Percentiles rank a stretch among this genome's conserved stretches.
These are phyloP conservation scores for Gynandropsis gynandra DNA, from an alignment of 345 rosid species.

Conservation along the genomic window DNA sequence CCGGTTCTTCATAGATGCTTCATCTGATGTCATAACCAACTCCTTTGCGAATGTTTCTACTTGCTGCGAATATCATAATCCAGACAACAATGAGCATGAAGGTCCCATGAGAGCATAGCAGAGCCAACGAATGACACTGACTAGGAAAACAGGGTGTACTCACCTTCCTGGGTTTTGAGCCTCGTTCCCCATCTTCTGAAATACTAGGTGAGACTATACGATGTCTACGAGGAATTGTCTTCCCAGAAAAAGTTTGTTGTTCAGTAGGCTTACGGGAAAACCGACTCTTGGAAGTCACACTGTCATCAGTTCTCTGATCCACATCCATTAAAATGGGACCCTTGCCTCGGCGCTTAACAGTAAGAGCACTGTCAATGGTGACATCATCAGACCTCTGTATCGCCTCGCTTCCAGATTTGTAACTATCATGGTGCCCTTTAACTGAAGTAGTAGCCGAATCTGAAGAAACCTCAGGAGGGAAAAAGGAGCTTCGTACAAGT, in stretches of 20 bases:
- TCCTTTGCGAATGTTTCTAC: slow-evolving; percentile 80
- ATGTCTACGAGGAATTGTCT: slow-evolving; percentile 71
- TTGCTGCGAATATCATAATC: slow-evolving; percentile 39
- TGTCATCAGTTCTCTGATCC: slow-evolving; percentile 72
- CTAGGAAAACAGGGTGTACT: slow-evolving; percentile 21
- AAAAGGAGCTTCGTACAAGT: slow-evolving; percentile 39
- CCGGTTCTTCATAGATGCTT: slow-evolving; percentile 88
- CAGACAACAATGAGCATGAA: no score
- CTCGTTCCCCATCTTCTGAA: slow-evolving; percentile 59
- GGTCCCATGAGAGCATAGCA: slow-evolving; percentile 8
- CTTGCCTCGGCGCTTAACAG: slow-evolving; percentile 51
- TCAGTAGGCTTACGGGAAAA: slow-evolving; percentile 39
- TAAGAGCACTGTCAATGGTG: slow-evolving; percentile 65
- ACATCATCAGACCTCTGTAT: slow-evolving; percentile 86
- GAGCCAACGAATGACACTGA: slow-evolving; percentile 23
- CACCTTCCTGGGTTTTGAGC: slow-evolving; percentile 64
- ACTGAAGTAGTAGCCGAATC: slow-evolving; percentile 95
- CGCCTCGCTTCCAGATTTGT: slow-evolving; percentile 66
- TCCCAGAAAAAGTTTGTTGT: slow-evolving; percentile 55
- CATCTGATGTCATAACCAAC: slow-evolving; percentile 95
- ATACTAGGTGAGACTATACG: slow-evolving; percentile 46
- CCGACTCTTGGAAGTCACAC: slow-evolving; percentile 50
- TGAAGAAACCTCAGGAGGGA: slow-evolving; percentile 58
- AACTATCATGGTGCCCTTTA: slow-evolving; percentile 47
- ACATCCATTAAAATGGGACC: slow-evolving; percentile 42